Conservation (phyloP, 2,329 filamentous ascomycete genomes). For the Aspergillus persii region DNA sequence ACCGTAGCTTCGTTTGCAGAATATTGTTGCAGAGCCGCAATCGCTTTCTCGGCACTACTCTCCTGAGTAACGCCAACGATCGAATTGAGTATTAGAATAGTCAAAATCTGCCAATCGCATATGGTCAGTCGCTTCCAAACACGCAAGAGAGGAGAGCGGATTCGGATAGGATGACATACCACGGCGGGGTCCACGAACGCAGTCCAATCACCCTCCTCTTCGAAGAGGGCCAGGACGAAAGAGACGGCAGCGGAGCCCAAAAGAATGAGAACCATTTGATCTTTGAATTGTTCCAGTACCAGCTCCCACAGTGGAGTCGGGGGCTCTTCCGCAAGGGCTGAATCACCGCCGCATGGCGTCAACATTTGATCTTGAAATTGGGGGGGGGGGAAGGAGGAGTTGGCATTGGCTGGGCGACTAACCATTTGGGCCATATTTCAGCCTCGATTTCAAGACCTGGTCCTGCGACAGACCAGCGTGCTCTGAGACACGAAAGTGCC, state of each 20-base stretch:
- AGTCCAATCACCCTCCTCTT: constrained; percentile 90
- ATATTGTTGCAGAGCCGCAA: constrained; percentile 97
- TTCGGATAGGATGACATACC: constrained; percentile 56
- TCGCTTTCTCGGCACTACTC: constrained; percentile 97
- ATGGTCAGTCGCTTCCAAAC: constrained; percentile 17
- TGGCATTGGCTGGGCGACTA: constrained; percentile 20
- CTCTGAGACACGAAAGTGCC: constrained; percentile 53
- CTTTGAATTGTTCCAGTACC: constrained; percentile 97
- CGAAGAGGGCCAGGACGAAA: constrained; percentile 88
- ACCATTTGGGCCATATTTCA: constrained; percentile 58
- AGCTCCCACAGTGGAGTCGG: constrained; percentile 95
- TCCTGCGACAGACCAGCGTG: constrained; percentile 49
- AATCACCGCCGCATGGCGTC: neutral
- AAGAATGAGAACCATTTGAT: constrained; percentile 94
- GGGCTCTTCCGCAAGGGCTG: constrained; percentile 80
- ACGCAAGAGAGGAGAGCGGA: neutral
- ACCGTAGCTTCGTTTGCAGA: constrained; percentile 98
- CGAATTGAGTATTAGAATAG: constrained; percentile 93
- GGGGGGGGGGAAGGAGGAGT: neutral
- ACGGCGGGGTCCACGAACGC: constrained; percentile 96
- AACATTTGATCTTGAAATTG: neutral
- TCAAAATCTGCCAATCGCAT: constrained; percentile 68
- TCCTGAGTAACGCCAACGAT: constrained; percentile 98
- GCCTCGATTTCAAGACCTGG: constrained; percentile 46
- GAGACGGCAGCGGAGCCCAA: constrained; percentile 90